These are phyloP conservation scores for Nymphaea colorata DNA, from an alignment of 164 flowering plant genomes.

Conservation along the genomic window DNA sequence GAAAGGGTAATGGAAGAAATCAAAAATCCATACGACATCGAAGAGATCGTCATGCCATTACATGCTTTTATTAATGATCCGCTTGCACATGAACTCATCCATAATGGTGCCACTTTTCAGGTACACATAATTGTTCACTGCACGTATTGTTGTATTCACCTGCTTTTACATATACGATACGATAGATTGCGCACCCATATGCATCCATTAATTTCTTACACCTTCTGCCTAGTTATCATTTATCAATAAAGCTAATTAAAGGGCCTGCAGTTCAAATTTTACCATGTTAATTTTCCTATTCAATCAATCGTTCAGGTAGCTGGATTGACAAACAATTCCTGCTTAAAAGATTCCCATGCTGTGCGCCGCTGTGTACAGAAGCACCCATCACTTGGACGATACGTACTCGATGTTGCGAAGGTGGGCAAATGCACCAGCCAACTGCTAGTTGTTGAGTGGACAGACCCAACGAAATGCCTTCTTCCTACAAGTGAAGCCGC, in stretches of 20 bases:
- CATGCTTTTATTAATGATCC: conserved; percentile 60
- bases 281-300: too few relatives aligned
- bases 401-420: conserved; percentile 94
- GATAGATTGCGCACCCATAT: too few relatives aligned
- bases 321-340: conserved; percentile 94
- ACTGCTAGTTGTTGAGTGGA: not conserved
- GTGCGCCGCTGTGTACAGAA: conserved; percentile 77
- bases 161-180: too few relatives aligned
- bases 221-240: too few relatives aligned
- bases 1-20: conserved; percentile 12
- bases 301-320: conserved; percentile 45
- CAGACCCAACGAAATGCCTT: not conserved
- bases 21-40: conserved; percentile 42
- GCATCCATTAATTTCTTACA: too few relatives aligned
- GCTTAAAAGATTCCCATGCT: conserved; percentile 47
- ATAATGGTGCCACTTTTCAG: conserved; percentile 99
- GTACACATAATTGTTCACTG: conserved; percentile 18
- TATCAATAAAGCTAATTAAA: too few relatives aligned
- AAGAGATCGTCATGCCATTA: conserved; percentile 71
- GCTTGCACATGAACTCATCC: conserved; percentile 65
- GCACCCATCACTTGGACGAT: conserved; percentile 50
- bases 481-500: not conserved
- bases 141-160: too few relatives aligned
- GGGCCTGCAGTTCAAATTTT: too few relatives aligned
- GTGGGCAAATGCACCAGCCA: conserved; percentile 18